Percentiles rank a stretch among this genome's conserved stretches.
Evolutionary conservation across 495 filamentous ascomycete species (phyloP).

Genomic region (Aspergillus haitiensis): DNA sequence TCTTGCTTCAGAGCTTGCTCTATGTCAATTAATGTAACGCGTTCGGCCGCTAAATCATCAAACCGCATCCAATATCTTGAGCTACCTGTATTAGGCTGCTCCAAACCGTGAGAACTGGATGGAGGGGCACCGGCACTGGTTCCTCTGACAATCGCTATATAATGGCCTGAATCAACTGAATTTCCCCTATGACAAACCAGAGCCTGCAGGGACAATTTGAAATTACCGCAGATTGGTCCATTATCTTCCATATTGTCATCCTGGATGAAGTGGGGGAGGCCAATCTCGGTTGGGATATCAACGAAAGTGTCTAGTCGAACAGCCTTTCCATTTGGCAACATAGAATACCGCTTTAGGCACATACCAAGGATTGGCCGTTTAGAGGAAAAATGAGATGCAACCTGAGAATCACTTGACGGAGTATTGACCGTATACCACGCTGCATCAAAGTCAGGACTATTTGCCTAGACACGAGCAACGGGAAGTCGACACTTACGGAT

Average conservation of each 20-base stretch:
- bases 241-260: constrained; percentile 67
- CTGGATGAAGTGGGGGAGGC: constrained; percentile 84
- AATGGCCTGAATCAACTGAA: constrained; percentile 89
- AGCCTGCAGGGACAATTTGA: constrained; percentile 86
- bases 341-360: constrained; percentile 86
- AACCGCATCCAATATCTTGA: constrained; percentile 79
- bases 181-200: constrained; percentile 88
- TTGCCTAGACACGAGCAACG: background rate
- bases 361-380: constrained; percentile 84
- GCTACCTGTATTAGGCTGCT: constrained; percentile 54
- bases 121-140: constrained; percentile 45
- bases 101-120: constrained; percentile 52
- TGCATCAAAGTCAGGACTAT: constrained; percentile 43
- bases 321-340: constrained; percentile 65
- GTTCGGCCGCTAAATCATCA: constrained; percentile 74
- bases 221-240: constrained; percentile 70
- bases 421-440: constrained; percentile 70
- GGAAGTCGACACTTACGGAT: constrained; percentile 59
- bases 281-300: constrained; percentile 89
- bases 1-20: constrained; percentile 75
- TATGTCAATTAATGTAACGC: constrained; percentile 75
- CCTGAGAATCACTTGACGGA: constrained; percentile 65
- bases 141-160: constrained; percentile 77
- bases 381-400: constrained; percentile 69
- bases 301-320: constrained; percentile 74